Base-by-base conservation (phyloP, 768 basidiomycete species). In the Psilocybe cyanescens region DNA sequence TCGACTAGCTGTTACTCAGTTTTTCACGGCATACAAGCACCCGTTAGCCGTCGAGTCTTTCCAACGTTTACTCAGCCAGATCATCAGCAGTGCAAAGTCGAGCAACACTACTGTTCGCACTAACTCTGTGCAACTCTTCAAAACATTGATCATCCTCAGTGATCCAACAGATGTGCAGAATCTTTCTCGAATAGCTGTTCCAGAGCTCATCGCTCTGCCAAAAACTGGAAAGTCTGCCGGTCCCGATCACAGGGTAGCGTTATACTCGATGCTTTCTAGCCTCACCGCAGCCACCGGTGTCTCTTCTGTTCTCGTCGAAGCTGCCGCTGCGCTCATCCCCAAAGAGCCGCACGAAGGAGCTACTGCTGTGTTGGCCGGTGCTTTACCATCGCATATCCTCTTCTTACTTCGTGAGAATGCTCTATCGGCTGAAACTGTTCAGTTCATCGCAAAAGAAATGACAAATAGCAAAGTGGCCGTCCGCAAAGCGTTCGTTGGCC, bases 211-310 rank as follows among this genome's bases (percentile, higher is more conserved):
- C 8, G 76, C 78, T n/a, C 80, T 94, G 0, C 91, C 94, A 1
- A 88, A 90, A 67, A 74, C 88, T 0, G 91, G 94, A 19, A 99
- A 97, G 79, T 92, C 95, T 0, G 77, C 88, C 0, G 94, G 94
- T 1, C 83, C 91, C 2, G 97, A 97, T 58, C 95, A 99, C 71
- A 87, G 96, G 16, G 72, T 87, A 4, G 80, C 90, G 0, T 78
- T 99, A 8, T 96, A 94, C 75, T 81, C 85, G 1, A 94, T 99
- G 88, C 80, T 95, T 1, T 75, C 81, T 2, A 70, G 70, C 54
- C 63, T 95, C 1, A 73, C 77, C 0, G 79, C 88, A 2, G 84
- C 83, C 4, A 45, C 66, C 11, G 70, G 59, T 9, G 68, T 78
- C 37, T 82, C 83, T 12, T 65, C 77, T 2, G 61, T 74, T 0